Evolutionary conservation across 2,329 filamentous ascomycete species (phyloP).

Genomic region (Colletotrichum somersetense): DNA sequence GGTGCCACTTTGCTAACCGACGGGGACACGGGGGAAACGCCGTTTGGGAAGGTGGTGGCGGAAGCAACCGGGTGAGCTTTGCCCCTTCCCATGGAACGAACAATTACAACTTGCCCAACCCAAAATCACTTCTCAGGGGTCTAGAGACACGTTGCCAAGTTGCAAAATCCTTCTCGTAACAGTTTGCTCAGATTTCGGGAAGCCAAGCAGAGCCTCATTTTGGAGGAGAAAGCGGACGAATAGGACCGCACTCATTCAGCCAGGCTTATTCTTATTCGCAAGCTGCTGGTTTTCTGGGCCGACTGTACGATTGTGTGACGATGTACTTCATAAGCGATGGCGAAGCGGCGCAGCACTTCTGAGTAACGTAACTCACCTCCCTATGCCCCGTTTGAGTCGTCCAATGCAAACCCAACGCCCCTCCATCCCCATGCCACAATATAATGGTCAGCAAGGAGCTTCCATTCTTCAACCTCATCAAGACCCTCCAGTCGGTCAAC

Average conservation of each 20-base stretch:
- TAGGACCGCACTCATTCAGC: neutral
- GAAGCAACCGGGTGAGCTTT: neutral
- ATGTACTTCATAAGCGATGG: neutral
- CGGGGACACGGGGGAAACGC: constrained; percentile 11
- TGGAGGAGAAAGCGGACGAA: neutral
- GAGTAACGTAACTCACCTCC: constrained; percentile 8
- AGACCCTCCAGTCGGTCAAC: constrained; percentile 86
- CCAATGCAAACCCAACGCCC: constrained; percentile 56
- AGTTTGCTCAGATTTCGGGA: neutral
- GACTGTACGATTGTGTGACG: neutral
- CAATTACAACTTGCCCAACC: constrained; percentile 3
- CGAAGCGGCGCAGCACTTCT: neutral
- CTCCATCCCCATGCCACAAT: constrained; percentile 90
- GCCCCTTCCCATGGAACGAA: neutral
- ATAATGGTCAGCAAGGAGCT: constrained; percentile 88
- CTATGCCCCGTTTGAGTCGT: constrained; percentile 6
- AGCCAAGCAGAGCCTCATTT: constrained; percentile 10
- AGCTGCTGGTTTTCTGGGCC: neutral
- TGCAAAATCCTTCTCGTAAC: neutral
- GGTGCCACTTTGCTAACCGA: constrained; percentile 12
- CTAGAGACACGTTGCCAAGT: neutral
- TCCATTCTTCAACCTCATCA: constrained; percentile 96
- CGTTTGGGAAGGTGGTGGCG: constrained; percentile 18
- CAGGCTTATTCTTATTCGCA: neutral
- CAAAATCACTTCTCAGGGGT: neutral